Evolutionary conservation across 164 flowering plant species (phyloP).

Genomic region (Amborella trichopoda): DNA sequence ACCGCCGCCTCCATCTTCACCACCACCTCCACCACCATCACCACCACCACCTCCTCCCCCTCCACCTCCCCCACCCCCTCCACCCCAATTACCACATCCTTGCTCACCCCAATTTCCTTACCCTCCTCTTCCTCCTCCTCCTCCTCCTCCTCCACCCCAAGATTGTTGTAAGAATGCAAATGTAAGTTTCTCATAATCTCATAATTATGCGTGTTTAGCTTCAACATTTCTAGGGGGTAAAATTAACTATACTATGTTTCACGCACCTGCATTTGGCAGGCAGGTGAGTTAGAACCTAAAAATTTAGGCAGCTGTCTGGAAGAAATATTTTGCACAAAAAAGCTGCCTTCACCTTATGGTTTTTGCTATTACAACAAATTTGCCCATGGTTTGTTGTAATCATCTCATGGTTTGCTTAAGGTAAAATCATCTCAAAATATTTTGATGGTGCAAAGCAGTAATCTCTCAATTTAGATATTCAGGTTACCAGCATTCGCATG

Average conservation of each 20-base stretch:
- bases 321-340: neutral
- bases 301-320: too few relatives aligned
- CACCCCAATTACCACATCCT: conserved; percentile 7
- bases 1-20: conserved; percentile 16
- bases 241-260: neutral
- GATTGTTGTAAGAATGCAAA: conserved; percentile 22
- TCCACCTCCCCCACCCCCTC: conserved; percentile 15
- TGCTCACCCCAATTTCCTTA: conserved; percentile 4
- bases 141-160: conserved; percentile 27
- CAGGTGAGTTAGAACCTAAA: too few relatives aligned
- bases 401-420: too few relatives aligned
- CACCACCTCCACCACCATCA: conserved; percentile 14
- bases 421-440: neutral
- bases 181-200: conserved; percentile 22
- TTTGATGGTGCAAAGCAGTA: too few relatives aligned
- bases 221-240: neutral
- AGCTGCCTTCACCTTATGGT: neutral
- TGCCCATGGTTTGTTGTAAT: too few relatives aligned
- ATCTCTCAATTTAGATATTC: too few relatives aligned
- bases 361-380: neutral
- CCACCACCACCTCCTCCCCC: conserved; percentile 15
- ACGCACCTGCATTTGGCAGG: too few relatives aligned
- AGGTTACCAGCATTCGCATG: neutral
- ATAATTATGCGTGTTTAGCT: neutral
- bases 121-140: conserved; percentile 14